phyloP scores from a whole-genome alignment of 306 rosid genomes.

The Casuarina equisetifolia region DNA sequence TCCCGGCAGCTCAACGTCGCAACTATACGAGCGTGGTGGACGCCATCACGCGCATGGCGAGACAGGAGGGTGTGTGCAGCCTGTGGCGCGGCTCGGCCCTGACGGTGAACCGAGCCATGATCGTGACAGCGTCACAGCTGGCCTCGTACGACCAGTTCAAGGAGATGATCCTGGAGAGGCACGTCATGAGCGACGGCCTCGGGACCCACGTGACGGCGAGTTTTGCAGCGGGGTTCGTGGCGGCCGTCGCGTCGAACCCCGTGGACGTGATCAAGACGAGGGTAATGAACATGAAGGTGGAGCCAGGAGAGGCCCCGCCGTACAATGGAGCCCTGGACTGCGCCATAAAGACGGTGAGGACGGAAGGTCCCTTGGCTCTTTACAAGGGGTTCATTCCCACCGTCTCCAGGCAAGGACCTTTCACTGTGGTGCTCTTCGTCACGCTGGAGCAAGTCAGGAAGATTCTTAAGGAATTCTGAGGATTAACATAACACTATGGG shows the following conservation, averaged over 20 bases:
- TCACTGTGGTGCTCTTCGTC: conserved; percentile 79
- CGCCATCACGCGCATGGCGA: conserved; percentile 62
- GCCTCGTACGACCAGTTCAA: conserved; percentile 81
- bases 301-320: conserved; percentile 44
- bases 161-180: conserved; percentile 57
- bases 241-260: conserved; percentile 84
- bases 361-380: conserved; percentile 81
- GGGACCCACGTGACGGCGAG: conserved; percentile 83
- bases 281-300: conserved; percentile 90
- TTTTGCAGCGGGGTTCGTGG: conserved; percentile 87
- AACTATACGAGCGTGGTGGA: conserved; percentile 71
- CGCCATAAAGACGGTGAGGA: conserved; percentile 62
- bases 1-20: conserved; percentile 58
- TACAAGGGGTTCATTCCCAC: conserved; percentile 88
- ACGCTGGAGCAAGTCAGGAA: conserved; percentile 83
- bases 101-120: conserved; percentile 93
- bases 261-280: conserved; percentile 90
- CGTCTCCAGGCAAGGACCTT: conserved; percentile 83
- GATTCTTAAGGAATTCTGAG: conserved; percentile 52
- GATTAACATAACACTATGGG: no score
- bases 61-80: conserved; percentile 62
- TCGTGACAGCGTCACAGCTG: conserved; percentile 87
- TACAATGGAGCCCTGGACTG: conserved; percentile 81
- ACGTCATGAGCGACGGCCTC: conserved; percentile 65
- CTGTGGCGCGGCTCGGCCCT: conserved; percentile 90